A percentile compares a stretch with the other conserved stretches of the same genome.
Evolutionary conservation across 192 early-diverging fungal genomes (phyloP).

Genomic region (Linderina pennispora): DNA sequence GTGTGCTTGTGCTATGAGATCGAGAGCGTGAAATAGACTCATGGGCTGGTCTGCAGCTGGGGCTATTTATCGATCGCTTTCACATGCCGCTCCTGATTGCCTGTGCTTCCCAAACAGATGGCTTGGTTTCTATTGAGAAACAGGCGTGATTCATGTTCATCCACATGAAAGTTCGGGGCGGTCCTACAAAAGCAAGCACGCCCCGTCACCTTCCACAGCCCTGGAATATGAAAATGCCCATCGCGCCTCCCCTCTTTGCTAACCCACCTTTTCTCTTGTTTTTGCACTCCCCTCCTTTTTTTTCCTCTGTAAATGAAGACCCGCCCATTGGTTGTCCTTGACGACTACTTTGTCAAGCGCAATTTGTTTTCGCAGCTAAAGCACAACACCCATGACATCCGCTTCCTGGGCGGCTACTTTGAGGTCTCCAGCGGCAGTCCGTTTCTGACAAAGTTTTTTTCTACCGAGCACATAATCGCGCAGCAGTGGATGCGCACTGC

Average conservation of each 20-base stretch:
- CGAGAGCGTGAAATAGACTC: constrained; percentile 29
- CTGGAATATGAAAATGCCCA: too few species aligned
- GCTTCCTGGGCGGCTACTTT: constrained; percentile 15
- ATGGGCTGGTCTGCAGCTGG: background rate
- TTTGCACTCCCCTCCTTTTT: background rate
- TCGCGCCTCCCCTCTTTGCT: too few species aligned
- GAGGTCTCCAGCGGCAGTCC: constrained; percentile 23
- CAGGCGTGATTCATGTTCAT: too few species aligned
- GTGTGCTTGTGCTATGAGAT: constrained; percentile 83
- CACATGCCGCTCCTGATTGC: background rate
- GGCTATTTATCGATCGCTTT: background rate
- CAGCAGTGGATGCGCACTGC: constrained; percentile 21
- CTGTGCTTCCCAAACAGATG: background rate
- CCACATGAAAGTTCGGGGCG: too few species aligned
- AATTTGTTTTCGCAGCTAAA: constrained; percentile 11
- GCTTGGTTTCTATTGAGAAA: background rate
- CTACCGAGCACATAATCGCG: constrained; percentile 10
- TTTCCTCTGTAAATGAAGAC: constrained; percentile 11
- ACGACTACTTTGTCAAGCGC: constrained; percentile 40
- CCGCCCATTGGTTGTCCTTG: constrained; percentile 29
- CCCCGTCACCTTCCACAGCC: too few species aligned
- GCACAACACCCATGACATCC: constrained; percentile 6
- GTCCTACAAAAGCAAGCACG: too few species aligned
- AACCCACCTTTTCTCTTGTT: too few species aligned
- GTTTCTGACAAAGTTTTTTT: constrained; percentile 18